These are phyloP conservation scores for Anaeromyces robustus DNA, from an alignment of 192 early-diverging fungal genomes.

Conservation along the genomic window DNA sequence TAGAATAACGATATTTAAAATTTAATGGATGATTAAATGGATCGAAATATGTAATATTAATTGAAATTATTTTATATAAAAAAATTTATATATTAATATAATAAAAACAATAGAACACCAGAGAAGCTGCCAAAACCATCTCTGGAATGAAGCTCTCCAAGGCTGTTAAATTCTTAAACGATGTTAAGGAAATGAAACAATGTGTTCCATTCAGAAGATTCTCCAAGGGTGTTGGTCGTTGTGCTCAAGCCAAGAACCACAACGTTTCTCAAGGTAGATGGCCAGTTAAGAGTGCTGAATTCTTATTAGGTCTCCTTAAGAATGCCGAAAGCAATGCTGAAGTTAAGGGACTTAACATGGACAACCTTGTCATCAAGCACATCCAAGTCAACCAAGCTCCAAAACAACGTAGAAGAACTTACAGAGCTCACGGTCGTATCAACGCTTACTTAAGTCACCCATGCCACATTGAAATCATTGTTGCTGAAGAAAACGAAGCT, in stretches of 20 bases:
- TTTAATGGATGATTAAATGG: neutral
- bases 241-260: conserved; percentile 91
- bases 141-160: conserved; percentile 80
- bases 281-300: conserved; percentile 94
- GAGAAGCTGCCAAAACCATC: conserved; percentile 86
- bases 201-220: conserved; percentile 93
- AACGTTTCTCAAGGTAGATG: conserved; percentile 82
- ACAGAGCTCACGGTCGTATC: conserved; percentile 97
- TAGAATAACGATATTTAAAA: too few relatives aligned
- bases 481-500: conserved; percentile 73
- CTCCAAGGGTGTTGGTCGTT: conserved; percentile 91
- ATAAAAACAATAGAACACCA: conserved; percentile 82
- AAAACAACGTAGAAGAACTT: conserved; percentile 91
- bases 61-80: too few relatives aligned
- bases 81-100: neutral
- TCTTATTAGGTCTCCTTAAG: conserved; percentile 82
- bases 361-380: conserved; percentile 80
- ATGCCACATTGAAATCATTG: conserved; percentile 91
- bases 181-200: conserved; percentile 95
- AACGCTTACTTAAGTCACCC: conserved; percentile 89
- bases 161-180: conserved; percentile 80
- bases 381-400: conserved; percentile 97
- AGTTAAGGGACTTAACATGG: conserved; percentile 83
- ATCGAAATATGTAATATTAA: too few relatives aligned
- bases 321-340: conserved; percentile 96